These are phyloP conservation scores for Przewalskia tangutica DNA, from an alignment of 257 asterid species.

Conservation along the genomic window DNA sequence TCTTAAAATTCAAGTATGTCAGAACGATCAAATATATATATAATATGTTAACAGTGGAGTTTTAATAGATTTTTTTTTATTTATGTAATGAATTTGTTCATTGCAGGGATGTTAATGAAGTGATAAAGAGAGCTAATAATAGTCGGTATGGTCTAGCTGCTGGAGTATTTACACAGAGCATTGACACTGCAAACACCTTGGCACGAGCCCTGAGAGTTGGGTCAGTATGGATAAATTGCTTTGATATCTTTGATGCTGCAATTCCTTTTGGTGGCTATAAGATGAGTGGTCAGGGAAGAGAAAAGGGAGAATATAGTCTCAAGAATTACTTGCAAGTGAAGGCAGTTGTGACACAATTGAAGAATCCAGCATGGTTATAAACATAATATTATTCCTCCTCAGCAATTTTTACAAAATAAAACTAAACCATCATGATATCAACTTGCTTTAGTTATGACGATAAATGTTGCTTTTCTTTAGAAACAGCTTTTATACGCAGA, in stretches of 20 bases:
- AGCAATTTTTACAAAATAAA: background rate
- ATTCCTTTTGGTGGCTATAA: conserved; percentile 96
- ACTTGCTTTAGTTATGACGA: background rate
- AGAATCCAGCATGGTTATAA: conserved; percentile 93
- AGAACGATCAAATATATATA: background rate
- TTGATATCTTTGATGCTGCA: conserved; percentile 78
- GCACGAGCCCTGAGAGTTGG: conserved; percentile 80
- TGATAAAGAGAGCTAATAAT: conserved; percentile 61
- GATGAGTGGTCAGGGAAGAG: conserved; percentile 94
- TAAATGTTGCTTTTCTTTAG: background rate
- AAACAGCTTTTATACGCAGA: background rate
- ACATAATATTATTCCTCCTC: background rate
- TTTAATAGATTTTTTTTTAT: background rate
- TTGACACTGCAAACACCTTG: conserved; percentile 81
- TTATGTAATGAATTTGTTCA: background rate
- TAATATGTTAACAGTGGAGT: background rate
- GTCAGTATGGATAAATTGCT: conserved; percentile 74
- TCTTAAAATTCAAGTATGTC: conserved; percentile 65
- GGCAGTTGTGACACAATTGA: conserved; percentile 74
- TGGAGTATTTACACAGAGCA: conserved; percentile 74
- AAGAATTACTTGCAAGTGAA: conserved; percentile 88
- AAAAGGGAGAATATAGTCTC: conserved; percentile 83
- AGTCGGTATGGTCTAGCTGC: conserved; percentile 73
- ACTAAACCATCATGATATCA: background rate
- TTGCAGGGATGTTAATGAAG: conserved; percentile 62